A percentile compares a stretch with the other conserved stretches of the same genome.
Conservation (phyloP, 495 filamentous ascomycete genomes). For the Niebla homalea region DNA sequence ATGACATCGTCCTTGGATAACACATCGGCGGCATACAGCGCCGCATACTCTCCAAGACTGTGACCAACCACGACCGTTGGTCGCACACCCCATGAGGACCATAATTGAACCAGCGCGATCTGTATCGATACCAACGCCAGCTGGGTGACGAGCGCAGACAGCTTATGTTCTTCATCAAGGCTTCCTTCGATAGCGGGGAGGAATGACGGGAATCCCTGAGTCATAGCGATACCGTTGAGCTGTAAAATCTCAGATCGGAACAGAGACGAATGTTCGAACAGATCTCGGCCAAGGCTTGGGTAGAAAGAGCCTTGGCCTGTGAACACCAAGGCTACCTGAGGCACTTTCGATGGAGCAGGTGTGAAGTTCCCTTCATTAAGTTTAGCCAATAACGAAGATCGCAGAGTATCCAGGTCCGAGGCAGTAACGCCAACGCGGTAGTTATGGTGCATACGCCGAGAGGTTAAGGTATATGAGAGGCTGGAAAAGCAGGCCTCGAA, state of each 20-base stretch:
- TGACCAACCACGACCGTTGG: conserved; percentile 59
- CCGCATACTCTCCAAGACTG: conserved; percentile 65
- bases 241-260: conserved; percentile 61
- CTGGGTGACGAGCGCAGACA: conserved; percentile 64
- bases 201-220: conserved; percentile 60
- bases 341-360: conserved; percentile 30
- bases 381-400: conserved; percentile 11
- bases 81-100: conserved; percentile 53
- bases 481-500: conserved; percentile 32
- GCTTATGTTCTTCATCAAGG: conserved; percentile 27
- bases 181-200: conserved; percentile 41
- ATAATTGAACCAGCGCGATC: conserved; percentile 56
- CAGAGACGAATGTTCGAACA: conserved; percentile 49
- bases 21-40: conserved; percentile 56
- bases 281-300: conserved; percentile 55
- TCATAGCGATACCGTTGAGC: conserved; percentile 51
- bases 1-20: conserved; percentile 55
- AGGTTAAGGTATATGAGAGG: conserved; percentile 69
- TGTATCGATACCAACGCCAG: conserved; percentile 57
- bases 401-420: conserved; percentile 11
- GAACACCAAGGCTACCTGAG: conserved; percentile 38
- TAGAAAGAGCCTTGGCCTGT: conserved; percentile 41
- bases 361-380: conserved; percentile 22
- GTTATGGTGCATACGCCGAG: conserved; percentile 62
- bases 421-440: conserved; percentile 52